Percentiles rank a stretch among this genome's conserved stretches.
phyloP scores from a whole-genome alignment of 345 rosid species.

The Abelmoschus esculentus region DNA sequence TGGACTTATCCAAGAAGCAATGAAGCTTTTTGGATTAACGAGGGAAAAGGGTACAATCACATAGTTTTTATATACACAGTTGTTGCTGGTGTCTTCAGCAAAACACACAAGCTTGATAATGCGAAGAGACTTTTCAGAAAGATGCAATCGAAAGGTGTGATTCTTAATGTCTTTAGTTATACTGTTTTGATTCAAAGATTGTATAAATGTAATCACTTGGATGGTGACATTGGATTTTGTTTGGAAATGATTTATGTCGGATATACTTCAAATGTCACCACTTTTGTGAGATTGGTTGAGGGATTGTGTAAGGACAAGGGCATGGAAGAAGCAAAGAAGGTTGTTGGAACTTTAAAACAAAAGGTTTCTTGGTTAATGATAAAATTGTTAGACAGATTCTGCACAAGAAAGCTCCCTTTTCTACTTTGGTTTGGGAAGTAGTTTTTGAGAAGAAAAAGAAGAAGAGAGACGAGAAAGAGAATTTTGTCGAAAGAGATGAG shows the following conservation, averaged over 20 bases:
- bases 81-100: slow-evolving; percentile 82
- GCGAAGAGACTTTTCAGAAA: slow-evolving; percentile 56
- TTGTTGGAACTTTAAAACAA: slow-evolving; percentile 33
- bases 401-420: slow-evolving; percentile 61
- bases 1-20: slow-evolving; percentile 80
- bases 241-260: slow-evolving; percentile 80
- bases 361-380: slow-evolving; percentile 61
- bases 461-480: slow-evolving; percentile 23
- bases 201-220: slow-evolving; percentile 39
- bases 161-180: slow-evolving; percentile 68
- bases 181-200: slow-evolving; percentile 60
- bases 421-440: slow-evolving; percentile 29
- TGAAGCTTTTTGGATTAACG: slow-evolving; percentile 78
- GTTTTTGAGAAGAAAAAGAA: slow-evolving; percentile 18
- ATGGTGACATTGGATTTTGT: slow-evolving; percentile 53
- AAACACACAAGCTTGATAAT: slow-evolving; percentile 51
- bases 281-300: slow-evolving; percentile 83
- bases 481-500: slow-evolving; percentile 34
- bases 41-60: slow-evolving; percentile 84
- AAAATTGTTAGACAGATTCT: slow-evolving; percentile 68
- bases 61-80: slow-evolving; percentile 84
- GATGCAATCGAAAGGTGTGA: slow-evolving; percentile 58
- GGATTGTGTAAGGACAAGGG: slow-evolving; percentile 57
- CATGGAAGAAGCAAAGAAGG: slow-evolving; percentile 44
- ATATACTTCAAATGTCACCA: slow-evolving; percentile 65